Evolutionary conservation across 345 rosid species (phyloP), one percentile per base, ranked within the genome.

Genomic region (Hibiscus syriacus): DNA sequence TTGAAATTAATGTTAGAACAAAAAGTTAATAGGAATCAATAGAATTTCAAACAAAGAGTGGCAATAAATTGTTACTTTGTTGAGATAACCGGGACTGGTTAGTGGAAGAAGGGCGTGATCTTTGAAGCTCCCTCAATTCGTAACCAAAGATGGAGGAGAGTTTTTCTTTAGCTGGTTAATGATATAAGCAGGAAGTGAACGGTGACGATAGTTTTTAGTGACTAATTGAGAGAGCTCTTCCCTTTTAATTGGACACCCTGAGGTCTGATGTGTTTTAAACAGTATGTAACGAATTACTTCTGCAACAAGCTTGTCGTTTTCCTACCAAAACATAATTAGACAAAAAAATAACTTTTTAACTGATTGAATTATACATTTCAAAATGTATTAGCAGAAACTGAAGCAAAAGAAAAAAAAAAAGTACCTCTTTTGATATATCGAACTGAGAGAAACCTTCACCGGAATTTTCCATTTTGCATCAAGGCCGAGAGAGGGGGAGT

Each of bases 161-260:
- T 82, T 85, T 90, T 30, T 76, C 78, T 38, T 74, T 81, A 11
- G 95, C 99, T 87, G 92, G 36, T 82, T 86, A 64, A 94, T 84
- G 5, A 94, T 81, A 0, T 45, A n/a, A 12, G 86, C 79, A 22
- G 97, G 90, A 50, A 94, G 84, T 13, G 53, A 60, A 1, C 96
- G 92, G 68, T 85, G 86, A 9, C 70, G 81, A 59, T 94, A 89
- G 72, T 84, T 91, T 78, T 75, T 89, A 17, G 92, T 91, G 32
- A 91, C 87, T 16, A 91, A 77, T 69, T 89, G 99, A 70, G 90
- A 84, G 68, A 94, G 85, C 48, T 94, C 99, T 41, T 91, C 99
- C 52, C 99, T 75, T 79, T 86, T 91, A 46, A 94, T 83, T 1
- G 96, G 96, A 61, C 91, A 86, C 3, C 98, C 97, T 9, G 87